phyloP scores from a whole-genome alignment of 192 early-diverging fungal species.

The Chytriomyces confervae region DNA sequence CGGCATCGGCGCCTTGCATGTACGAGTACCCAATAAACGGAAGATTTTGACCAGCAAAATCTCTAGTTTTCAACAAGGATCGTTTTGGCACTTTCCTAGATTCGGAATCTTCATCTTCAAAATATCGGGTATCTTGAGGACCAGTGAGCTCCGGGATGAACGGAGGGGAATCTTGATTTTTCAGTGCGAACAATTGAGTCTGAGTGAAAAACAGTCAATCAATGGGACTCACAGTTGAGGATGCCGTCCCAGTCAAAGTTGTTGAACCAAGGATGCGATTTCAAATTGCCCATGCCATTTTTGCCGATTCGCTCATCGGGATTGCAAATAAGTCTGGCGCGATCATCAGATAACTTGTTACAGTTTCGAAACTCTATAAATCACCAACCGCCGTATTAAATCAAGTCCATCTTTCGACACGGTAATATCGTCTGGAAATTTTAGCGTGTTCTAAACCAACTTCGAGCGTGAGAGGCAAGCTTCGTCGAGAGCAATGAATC shows the following conservation, averaged over 20 bases:
- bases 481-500: neutral
- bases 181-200: neutral
- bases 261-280: constrained; percentile 56
- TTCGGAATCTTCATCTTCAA: constrained; percentile 80
- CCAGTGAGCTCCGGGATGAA: constrained; percentile 87
- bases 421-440: constrained; percentile 65
- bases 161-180: constrained; percentile 59
- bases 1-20: constrained; percentile 42
- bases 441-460: constrained; percentile 63
- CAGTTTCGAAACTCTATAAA: neutral
- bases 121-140: constrained; percentile 88
- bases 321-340: constrained; percentile 70
- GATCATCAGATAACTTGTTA: constrained; percentile 11
- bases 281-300: constrained; percentile 45
- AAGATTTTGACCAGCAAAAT: constrained; percentile 78
- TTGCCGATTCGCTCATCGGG: constrained; percentile 75
- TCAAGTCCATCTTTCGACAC: constrained; percentile 72
- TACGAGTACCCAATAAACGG: constrained; percentile 91
- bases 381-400: constrained; percentile 61
- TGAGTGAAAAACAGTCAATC: constrained; percentile 6
- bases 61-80: constrained; percentile 47
- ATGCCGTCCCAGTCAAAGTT: constrained; percentile 54
- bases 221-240: constrained; percentile 34
- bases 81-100: constrained; percentile 50
- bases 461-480: neutral